Conservation (phyloP, 352 stramenopile genomes). For the Globisporangium polare region DNA sequence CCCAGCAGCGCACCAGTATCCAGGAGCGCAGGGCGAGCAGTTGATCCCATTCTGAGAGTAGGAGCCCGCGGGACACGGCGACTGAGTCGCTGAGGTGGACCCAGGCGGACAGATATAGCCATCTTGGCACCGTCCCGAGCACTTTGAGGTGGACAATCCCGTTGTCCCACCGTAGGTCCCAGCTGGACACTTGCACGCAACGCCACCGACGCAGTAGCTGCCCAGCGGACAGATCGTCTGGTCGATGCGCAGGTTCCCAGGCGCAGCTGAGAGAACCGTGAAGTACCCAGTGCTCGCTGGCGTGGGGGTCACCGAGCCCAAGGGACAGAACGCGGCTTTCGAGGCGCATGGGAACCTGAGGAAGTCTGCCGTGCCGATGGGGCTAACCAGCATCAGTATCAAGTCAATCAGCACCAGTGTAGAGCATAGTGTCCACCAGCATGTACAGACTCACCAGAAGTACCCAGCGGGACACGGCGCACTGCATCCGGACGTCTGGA, state of each 20-base stretch:
- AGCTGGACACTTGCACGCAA: slow-evolving; percentile 45
- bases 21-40: slow-evolving; percentile 47
- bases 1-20: slow-evolving; percentile 48
- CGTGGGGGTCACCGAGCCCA: slow-evolving; percentile 33
- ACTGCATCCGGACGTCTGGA: slow-evolving; percentile 43
- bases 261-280: slow-evolving; percentile 25
- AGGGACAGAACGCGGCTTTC: slow-evolving; percentile 38
- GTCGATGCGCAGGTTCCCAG: slow-evolving; percentile 33
- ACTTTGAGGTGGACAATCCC: slow-evolving; percentile 35
- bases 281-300: slow-evolving; percentile 42
- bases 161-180: slow-evolving; percentile 46
- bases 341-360: slow-evolving; percentile 29
- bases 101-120: slow-evolving; percentile 49
- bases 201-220: slow-evolving; percentile 53
- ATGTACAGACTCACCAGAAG: slow-evolving; percentile 36
- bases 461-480: slow-evolving; percentile 58
- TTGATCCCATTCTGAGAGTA: slow-evolving; percentile 55
- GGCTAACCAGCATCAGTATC: slow-evolving; percentile 18
- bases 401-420: neutral
- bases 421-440: neutral
- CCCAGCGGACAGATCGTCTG: slow-evolving; percentile 52
- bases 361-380: slow-evolving; percentile 39
- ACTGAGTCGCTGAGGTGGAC: slow-evolving; percentile 37
- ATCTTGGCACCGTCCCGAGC: slow-evolving; percentile 51
- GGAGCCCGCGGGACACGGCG: slow-evolving; percentile 45